Conservation (phyloP, 1,284 basidiomycete species). For the Phlebopus sp. region DNA sequence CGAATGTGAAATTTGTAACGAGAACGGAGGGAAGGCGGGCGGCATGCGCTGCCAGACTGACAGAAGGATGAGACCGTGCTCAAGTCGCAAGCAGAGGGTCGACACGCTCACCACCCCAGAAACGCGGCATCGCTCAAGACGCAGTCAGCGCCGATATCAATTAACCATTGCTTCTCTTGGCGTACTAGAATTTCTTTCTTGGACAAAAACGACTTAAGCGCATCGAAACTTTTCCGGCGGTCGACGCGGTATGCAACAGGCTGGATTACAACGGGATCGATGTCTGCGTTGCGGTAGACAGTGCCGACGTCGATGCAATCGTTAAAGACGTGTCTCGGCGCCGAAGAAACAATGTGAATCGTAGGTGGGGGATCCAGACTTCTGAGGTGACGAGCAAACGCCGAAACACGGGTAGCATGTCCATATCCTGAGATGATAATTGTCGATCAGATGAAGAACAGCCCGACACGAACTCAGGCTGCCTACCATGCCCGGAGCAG, state of each 20-base stretch:
- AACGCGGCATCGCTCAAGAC: slow-evolving; percentile 78
- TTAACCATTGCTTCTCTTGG: slow-evolving; percentile 60
- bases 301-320: slow-evolving; percentile 60
- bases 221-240: slow-evolving; percentile 62
- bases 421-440: slow-evolving; percentile 53
- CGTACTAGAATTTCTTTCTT: slow-evolving; percentile 54
- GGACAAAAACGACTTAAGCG: slow-evolving; percentile 55
- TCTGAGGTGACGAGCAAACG: slow-evolving; percentile 58
- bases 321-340: slow-evolving; percentile 62
- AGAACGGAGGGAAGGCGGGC: slow-evolving; percentile 65
- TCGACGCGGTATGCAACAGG: slow-evolving; percentile 75
- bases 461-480: neutral
- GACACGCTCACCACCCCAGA: slow-evolving; percentile 57
- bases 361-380: slow-evolving; percentile 40
- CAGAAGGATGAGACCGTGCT: neutral
- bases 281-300: slow-evolving; percentile 60
- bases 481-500: slow-evolving; percentile 68
- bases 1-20: slow-evolving; percentile 80
- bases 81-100: neutral
- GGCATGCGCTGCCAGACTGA: slow-evolving; percentile 63
- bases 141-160: slow-evolving; percentile 48
- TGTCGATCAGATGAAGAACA: neutral
- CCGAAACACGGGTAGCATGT: slow-evolving; percentile 72
- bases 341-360: slow-evolving; percentile 65
- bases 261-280: slow-evolving; percentile 72